Evolutionary conservation across 345 rosid genomes (phyloP), one percentile per base, ranked within the genome.

Genomic region (Passiflora organensis): DNA sequence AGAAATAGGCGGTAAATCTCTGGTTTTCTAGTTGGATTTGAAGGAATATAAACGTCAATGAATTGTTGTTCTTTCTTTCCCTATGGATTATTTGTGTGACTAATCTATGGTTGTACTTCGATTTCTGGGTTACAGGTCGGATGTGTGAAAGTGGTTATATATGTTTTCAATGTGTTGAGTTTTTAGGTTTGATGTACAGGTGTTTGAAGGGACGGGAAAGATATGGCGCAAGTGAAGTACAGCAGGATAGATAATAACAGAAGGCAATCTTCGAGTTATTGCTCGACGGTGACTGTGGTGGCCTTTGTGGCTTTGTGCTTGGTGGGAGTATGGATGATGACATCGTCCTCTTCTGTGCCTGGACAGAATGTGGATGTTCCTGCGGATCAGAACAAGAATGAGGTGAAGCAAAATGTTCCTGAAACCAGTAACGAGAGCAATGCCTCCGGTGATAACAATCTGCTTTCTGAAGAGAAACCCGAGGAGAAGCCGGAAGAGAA

Each of bases 311-410:
- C 85, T 25, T 73, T 93, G 16, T 93, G 97, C 68, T 78, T 93
- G 75, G 88, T 89, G 38, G 99, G 97, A 54, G 76, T 83, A 32
- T 93, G 99, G 99, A 93, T 93, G 95, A 76, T 89, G 87, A 86
- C 91, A 6, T 89, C 96, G 0, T 88, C 96, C 1, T 80, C 91
- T 6, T 71, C 76, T 16, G 84, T 74, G 52, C 91, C 99, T 0
- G 80, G 71, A 45, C 81, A 77, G 67, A 81, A 54, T 60, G 77
- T 76, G 16, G 90, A 86, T 38, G 85, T 61, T 60, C 70, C 79
- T 53, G 60, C 75, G 49, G 68, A 76, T 62, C 87, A 86, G 53
- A 77, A 63, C 57, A 91, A 74, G 51, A 77, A 58, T 61, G 89
- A 77, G 67, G 63, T 77, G 28, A 78, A 72, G 73, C 78, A 80